These are phyloP conservation scores for Papilionanthe hybrid DNA, from an alignment of 116 monocot genomes.

Conservation along the genomic window DNA sequence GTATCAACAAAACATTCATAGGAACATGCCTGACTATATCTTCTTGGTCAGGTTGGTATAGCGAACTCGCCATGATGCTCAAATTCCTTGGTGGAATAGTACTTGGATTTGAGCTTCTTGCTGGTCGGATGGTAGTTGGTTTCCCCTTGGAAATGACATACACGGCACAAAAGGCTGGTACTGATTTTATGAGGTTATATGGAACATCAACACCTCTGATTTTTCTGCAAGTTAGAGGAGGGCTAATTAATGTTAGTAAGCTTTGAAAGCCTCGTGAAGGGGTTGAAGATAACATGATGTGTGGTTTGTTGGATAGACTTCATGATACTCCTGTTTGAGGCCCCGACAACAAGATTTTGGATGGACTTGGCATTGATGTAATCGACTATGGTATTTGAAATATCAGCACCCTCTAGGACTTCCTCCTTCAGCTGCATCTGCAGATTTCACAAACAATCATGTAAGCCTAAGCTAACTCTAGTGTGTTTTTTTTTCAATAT, in stretches of 20 bases:
- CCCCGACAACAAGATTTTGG: constrained; percentile 52
- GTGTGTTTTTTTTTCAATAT: background rate
- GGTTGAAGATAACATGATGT: background rate
- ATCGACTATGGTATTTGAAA: constrained; percentile 43
- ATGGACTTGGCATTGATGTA: constrained; percentile 36
- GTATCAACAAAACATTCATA: background rate
- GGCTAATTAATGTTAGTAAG: background rate
- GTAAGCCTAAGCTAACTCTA: background rate
- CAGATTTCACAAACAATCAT: background rate
- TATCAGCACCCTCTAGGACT: constrained; percentile 45
- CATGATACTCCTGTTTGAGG: constrained; percentile 54
- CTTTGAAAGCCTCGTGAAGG: background rate
- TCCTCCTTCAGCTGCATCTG: constrained; percentile 55
- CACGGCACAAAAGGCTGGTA: constrained; percentile 72
- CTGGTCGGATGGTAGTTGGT: constrained; percentile 34
- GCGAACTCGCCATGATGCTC: constrained; percentile 8
- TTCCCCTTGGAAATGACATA: constrained; percentile 78
- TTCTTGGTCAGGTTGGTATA: constrained; percentile 25
- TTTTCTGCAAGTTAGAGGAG: constrained; percentile 48
- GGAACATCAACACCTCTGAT: constrained; percentile 72
- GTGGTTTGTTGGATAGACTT: constrained; percentile 25
- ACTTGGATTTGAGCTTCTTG: constrained; percentile 31
- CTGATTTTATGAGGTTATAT: constrained; percentile 43
- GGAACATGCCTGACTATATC: constrained; percentile 35
- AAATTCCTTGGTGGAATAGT: constrained; percentile 30